A percentile compares a stretch with the other conserved stretches of the same genome.
Conservation (phyloP, 306 rosid species). For the Inga oerstediana region DNA sequence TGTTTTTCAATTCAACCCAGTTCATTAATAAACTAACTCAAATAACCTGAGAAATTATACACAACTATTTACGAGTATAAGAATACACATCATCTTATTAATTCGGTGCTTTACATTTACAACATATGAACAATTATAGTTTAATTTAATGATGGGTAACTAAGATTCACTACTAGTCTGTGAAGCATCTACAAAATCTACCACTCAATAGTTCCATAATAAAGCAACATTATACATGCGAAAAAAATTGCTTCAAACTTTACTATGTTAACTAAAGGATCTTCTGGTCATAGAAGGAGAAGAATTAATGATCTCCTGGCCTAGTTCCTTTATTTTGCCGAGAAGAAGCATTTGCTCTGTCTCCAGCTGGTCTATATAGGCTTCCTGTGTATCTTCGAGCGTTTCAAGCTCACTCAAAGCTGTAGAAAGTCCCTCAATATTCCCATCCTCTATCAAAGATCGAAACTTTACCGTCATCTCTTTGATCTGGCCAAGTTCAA, state of each 20-base stretch:
- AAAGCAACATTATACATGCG: conserved; percentile 11
- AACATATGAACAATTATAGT: background rate
- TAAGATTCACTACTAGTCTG: conserved; percentile 13
- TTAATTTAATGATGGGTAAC: conserved; percentile 21
- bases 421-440: conserved; percentile 66
- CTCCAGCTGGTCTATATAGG: conserved; percentile 72
- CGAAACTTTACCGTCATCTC: conserved; percentile 63
- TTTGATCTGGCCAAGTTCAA: conserved; percentile 66
- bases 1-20: background rate
- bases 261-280: conserved; percentile 22
- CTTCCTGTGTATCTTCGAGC: conserved; percentile 75
- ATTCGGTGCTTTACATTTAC: background rate
- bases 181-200: conserved; percentile 40
- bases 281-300: conserved; percentile 62
- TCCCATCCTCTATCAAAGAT: conserved; percentile 62
- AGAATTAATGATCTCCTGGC: conserved; percentile 65
- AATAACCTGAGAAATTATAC: too few species aligned
- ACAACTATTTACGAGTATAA: background rate
- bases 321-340: conserved; percentile 81
- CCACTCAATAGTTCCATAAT: background rate
- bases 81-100: background rate
- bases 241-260: background rate
- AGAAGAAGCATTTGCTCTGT: conserved; percentile 88
- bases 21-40: background rate
- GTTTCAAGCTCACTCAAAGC: conserved; percentile 71